Evolutionary conservation across 2,329 filamentous ascomycete species (phyloP), one percentile per base, ranked within the genome.

Genomic region (Rhynchosporium secalis): DNA sequence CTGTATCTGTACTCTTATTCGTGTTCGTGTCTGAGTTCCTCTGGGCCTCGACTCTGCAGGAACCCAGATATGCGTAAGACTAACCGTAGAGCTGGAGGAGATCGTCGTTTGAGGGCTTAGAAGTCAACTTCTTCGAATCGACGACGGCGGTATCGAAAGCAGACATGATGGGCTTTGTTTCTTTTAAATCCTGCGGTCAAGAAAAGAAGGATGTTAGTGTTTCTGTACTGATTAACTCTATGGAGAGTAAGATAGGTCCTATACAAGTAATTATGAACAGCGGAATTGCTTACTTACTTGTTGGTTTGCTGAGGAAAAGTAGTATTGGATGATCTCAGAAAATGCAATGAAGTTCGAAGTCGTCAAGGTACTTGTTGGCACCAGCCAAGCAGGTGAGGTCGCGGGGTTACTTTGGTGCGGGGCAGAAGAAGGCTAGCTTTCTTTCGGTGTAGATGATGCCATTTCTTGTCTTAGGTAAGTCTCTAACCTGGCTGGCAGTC

Each of bases 61-160:
- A 6, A 36, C 6, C 33, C 26, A 26, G 43, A 43, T 4, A 29
- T 5, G 43, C 15, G 28, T 13, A 4, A 26, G 36, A 61, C 63
- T 31, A 57, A 74, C 66, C 68, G 64, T 70, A 74, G 38, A 74
- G 65, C 51, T 68, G 56, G n/a, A 92, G 84, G 54, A 90, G 80
- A 67, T 90, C 84, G 26, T 85, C 80, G 77, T 85, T 83, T 73
- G 68, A 74, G 58, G 87, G 87, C 82, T 87, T 88, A 68, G 78
- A 75, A 69, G 83, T 84, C 67, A 90, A 81, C 82, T 89, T 87
- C 78, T 85, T 85, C 77, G 83, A 86, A 77, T 90, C 86, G 68
- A 73, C 74, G 70, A 82, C 79, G 65, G 86, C 86, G 75, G 78
- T 79, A 68, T 83, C 70, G 78, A 86, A 87, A 62, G 61, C 70